Conservation (phyloP, 1,284 basidiomycete genomes). For the Exobasidium rhododendri region DNA sequence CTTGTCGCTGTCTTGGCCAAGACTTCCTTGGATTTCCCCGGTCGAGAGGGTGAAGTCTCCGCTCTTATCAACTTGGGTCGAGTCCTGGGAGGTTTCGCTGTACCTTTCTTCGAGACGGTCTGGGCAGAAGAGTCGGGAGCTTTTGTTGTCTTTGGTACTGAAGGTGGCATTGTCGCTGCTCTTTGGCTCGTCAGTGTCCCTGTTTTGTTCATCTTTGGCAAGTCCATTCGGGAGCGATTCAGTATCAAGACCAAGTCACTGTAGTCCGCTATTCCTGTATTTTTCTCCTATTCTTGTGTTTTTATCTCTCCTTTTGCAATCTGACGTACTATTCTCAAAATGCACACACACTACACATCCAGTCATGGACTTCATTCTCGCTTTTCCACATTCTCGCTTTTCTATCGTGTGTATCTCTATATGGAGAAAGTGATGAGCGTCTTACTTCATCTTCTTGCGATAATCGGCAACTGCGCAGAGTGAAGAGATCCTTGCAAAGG, state of each 20-base stretch:
- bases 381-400: too few species aligned
- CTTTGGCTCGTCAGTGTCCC: constrained; percentile 7
- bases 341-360: too few species aligned
- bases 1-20: constrained; percentile 7
- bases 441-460: too few species aligned
- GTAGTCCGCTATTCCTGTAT: too few species aligned
- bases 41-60: constrained; percentile 7
- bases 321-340: too few species aligned
- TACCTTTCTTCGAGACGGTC: constrained; percentile 7
- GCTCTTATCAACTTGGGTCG: constrained; percentile 4
- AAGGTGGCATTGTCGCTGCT: constrained; percentile 12
- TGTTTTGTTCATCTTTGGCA: not conserved
- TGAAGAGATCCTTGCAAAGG: too few species aligned
- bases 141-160: constrained; percentile 3
- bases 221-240: not conserved
- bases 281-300: too few species aligned
- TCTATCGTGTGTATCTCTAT: too few species aligned
- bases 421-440: too few species aligned
- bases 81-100: constrained; percentile 4
- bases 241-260: constrained; percentile 7
- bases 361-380: too few species aligned
- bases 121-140: constrained; percentile 1
- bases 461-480: too few species aligned
- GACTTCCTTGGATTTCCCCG: constrained; percentile 6
- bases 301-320: too few species aligned